phyloP scores from a whole-genome alignment of 2,329 filamentous ascomycete genomes.

The Talaromyces sp. region DNA sequence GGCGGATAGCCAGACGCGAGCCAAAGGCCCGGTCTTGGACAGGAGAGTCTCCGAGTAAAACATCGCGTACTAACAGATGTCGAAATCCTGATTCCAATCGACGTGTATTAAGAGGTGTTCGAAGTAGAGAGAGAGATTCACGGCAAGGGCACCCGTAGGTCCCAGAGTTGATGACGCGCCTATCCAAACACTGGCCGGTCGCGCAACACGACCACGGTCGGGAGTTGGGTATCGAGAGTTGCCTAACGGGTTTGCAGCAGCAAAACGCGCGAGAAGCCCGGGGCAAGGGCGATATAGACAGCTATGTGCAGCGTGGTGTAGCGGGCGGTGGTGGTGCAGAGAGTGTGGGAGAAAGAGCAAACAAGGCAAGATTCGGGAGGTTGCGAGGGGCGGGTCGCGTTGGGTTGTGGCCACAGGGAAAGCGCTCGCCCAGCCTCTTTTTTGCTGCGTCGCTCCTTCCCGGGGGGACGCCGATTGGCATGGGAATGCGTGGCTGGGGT shows the following conservation, averaged over 20 bases:
- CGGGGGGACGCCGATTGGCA: constrained; percentile 5
- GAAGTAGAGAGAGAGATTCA: neutral
- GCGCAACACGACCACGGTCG: constrained; percentile 5
- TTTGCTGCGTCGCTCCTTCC: neutral
- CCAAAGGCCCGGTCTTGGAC: constrained; percentile 93
- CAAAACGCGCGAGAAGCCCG: neutral
- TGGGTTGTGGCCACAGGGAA: constrained; percentile 1
- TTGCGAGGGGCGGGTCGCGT: constrained; percentile 12
- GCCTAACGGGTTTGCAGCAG: neutral
- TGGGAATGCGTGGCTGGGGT: constrained; percentile 23
- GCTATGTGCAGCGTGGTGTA: neutral
- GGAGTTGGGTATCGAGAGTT: neutral
- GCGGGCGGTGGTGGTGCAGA: constrained; percentile 1
- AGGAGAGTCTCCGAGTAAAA: constrained; percentile 96
- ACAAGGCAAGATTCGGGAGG: constrained; percentile 3
- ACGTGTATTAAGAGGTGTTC: neutral
- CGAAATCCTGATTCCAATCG: neutral
- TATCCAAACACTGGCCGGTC: constrained; percentile 12
- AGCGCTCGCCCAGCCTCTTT: constrained; percentile 9
- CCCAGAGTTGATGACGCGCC: constrained; percentile 11
- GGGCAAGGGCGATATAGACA: constrained; percentile 1
- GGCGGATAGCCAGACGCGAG: constrained; percentile 95
- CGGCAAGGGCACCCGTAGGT: neutral
- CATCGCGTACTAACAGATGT: constrained; percentile 50
- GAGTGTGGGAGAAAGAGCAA: constrained; percentile 10